phyloP scores from a whole-genome alignment of 2,329 filamentous ascomycete species.

The Fusarium illudens region DNA sequence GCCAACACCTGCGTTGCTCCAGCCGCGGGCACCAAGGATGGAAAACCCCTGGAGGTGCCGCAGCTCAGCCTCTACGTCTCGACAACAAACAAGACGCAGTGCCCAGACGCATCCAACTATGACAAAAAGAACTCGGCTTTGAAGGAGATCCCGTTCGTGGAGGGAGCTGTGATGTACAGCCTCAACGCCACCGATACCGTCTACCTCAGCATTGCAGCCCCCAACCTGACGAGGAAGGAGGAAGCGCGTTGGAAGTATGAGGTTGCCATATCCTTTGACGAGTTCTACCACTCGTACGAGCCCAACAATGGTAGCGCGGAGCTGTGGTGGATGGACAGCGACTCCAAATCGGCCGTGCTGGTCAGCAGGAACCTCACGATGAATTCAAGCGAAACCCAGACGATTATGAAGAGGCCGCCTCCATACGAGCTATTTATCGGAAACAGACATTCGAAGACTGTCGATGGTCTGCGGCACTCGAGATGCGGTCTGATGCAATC shows the following conservation, averaged over 20 bases:
- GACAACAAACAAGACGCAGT: conserved; percentile 49
- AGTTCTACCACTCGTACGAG: conserved; percentile 73
- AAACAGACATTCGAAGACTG: conserved; percentile 64
- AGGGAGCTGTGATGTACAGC: conserved; percentile 74
- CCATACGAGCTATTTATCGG: conserved; percentile 83
- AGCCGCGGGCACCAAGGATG: conserved; percentile 44
- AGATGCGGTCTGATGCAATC: conserved; percentile 79
- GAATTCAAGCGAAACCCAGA: conserved; percentile 63
- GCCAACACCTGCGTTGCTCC: conserved; percentile 89
- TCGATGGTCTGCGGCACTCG: conserved; percentile 78
- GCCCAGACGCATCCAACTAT: conserved; percentile 37
- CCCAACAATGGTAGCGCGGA: conserved; percentile 54
- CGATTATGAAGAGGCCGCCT: conserved; percentile 58
- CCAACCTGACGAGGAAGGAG: conserved; percentile 67
- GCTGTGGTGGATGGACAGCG: conserved; percentile 85
- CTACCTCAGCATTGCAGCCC: conserved; percentile 79
- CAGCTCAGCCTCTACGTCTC: conserved; percentile 85
- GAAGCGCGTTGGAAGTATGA: conserved; percentile 79
- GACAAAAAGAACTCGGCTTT: conserved; percentile 28
- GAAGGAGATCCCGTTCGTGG: conserved; percentile 60
- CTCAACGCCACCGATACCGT: conserved; percentile 71
- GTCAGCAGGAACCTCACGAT: conserved; percentile 78
- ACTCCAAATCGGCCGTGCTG: conserved; percentile 79
- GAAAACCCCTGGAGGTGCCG: conserved; percentile 54
- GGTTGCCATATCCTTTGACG: conserved; percentile 83